Conservation (phyloP, 768 basidiomycete species). For the Podaxis sp. region DNA sequence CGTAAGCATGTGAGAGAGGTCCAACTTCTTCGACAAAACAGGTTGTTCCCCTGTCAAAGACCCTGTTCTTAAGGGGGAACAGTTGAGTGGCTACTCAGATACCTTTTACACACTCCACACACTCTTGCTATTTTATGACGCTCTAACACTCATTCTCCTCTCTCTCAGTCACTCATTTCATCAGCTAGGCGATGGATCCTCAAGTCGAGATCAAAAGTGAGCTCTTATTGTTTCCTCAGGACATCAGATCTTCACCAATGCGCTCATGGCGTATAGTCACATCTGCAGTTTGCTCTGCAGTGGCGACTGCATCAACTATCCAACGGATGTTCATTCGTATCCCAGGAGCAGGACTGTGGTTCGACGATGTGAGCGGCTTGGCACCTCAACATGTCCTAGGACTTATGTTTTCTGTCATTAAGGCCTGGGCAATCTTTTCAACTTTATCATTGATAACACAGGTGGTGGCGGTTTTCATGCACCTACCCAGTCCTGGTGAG, state of each 20-base stretch:
- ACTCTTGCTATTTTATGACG: neutral
- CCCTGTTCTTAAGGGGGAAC: too few relatives aligned
- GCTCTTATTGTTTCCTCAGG: neutral
- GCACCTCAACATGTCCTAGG: neutral
- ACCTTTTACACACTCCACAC: too few relatives aligned
- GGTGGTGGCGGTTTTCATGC: slow-evolving; percentile 22
- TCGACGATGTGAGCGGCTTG: slow-evolving; percentile 27
- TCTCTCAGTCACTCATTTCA: neutral
- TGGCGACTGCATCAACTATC: slow-evolving; percentile 26
- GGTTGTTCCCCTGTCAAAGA: too few relatives aligned
- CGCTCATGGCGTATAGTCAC: slow-evolving; percentile 20
- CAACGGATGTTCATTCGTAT: slow-evolving; percentile 27
- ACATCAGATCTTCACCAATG: neutral
- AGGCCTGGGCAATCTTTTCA: slow-evolving; percentile 28
- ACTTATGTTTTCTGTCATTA: neutral
- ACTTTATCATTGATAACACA: slow-evolving; percentile 20
- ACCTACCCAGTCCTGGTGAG: slow-evolving; percentile 15
- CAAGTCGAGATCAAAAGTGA: neutral
- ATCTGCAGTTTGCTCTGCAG: slow-evolving; percentile 26
- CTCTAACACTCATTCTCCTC: neutral
- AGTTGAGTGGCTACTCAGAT: too few relatives aligned
- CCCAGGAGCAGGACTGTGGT: slow-evolving; percentile 25
- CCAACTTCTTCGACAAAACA: too few relatives aligned
- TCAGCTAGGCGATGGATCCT: neutral
- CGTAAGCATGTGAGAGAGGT: neutral